phyloP scores from a whole-genome alignment of 345 rosid species.

The Carallia brachiata region DNA sequence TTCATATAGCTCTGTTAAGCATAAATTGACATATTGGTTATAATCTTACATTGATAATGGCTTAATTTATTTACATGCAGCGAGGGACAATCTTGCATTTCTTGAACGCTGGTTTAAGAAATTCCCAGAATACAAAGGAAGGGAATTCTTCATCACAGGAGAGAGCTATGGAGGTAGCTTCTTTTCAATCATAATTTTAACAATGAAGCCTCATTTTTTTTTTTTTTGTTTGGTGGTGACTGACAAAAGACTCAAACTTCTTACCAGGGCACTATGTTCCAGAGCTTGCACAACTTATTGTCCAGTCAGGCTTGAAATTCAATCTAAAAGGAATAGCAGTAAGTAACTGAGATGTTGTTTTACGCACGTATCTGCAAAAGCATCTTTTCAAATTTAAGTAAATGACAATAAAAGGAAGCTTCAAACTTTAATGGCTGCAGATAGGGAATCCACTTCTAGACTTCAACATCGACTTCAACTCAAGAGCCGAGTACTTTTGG shows the following conservation, averaged over 20 bases:
- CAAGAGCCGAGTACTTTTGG: conserved; percentile 21
- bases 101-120: conserved; percentile 20
- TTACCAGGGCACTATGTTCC: conserved; percentile 28
- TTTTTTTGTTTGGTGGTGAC: not conserved
- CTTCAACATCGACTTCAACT: conserved; percentile 20
- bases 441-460: conserved; percentile 28
- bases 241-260: not conserved
- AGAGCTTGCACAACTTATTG: conserved; percentile 24
- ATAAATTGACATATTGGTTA: not conserved
- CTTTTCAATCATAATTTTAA: not conserved
- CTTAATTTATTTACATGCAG: conserved; percentile 3
- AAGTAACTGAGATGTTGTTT: conserved; percentile 2
- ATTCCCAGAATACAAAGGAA: conserved; percentile 19
- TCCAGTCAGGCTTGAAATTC: conserved; percentile 11
- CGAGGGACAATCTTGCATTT: conserved; percentile 27
- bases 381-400: not conserved
- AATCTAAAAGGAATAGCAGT: conserved; percentile 30
- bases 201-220: not conserved
- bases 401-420: not conserved
- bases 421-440: conserved; percentile 11
- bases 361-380: not conserved
- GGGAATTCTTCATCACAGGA: conserved; percentile 27
- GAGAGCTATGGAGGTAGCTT: conserved; percentile 26
- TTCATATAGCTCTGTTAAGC: not conserved
- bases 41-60: not conserved